Base-by-base conservation (phyloP, 805 yeast genomes). In the Metschnikowia dekortorum region DNA sequence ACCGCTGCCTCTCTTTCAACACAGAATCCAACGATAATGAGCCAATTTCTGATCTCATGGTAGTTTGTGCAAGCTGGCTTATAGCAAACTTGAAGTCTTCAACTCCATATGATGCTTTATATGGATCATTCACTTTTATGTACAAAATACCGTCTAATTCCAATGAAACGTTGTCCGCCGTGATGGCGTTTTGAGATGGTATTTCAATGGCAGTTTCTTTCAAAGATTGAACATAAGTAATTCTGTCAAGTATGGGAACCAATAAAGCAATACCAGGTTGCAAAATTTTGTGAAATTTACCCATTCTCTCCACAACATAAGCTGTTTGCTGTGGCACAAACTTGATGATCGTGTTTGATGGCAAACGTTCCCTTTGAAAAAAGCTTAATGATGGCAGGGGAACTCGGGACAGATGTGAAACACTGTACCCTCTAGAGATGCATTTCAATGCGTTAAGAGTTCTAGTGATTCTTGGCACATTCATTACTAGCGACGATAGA, bases 271-370 rank as follows among this genome's bases (percentile, higher is more conserved):
- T 70, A 11, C 96, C 96, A 0, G 96, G 96, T 37, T 81, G 77
- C 52, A 89, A 74, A 36, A 72, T 68, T 13, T 76, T 68, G 64
- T 83, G 78, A 72, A 87, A 88, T 63, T 85, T 85, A 32, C 96
- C 96, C 96, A 88, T 88, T 54, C 96, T 74, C 67, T 88, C 96
- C 16, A 88, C 96, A 16, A 88, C 81, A 90, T 94, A 88, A 2
- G 96, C 96, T 18, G 88, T 84, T 67, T 88, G 95, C 65, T 89
- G 96, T 1, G 96, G 96, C 13, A 88, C 96, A 64, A 88, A 88
- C 58, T 87, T 74, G 37, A 87, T 67, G 4, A 86, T 66, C 2
- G 94, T 87, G 66, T 87, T 87, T 14, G 89, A 71, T n/a, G 95
- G 95, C 47, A 85, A 68, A 49, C 78, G 71, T 44, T 79, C 81